Conservation (phyloP, 306 rosid species). For the Malus domestica region DNA sequence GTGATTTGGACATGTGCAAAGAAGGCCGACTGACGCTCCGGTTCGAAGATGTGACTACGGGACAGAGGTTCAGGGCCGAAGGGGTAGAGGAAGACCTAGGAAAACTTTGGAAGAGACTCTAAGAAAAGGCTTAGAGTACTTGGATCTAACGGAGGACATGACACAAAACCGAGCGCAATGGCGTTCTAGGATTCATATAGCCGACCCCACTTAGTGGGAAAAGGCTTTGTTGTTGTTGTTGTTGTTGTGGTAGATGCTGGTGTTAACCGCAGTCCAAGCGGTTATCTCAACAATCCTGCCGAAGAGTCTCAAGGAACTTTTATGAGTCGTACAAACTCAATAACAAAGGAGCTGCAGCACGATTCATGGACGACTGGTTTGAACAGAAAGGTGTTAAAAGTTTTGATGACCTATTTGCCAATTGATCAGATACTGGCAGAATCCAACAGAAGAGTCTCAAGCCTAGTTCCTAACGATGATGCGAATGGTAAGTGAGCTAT, state of each 20-base stretch:
- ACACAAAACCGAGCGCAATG: no score
- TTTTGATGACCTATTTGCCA: conserved; percentile 11
- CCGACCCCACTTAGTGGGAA: no score
- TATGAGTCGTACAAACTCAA: conserved; percentile 63
- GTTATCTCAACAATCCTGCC: conserved; percentile 57
- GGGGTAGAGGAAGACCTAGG: no score
- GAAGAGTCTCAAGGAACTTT: conserved; percentile 66
- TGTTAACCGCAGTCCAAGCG: conserved; percentile 63
- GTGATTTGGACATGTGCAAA: no score
- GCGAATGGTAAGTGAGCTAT: conserved; percentile 30
- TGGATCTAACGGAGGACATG: no score
- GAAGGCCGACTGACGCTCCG: no score
- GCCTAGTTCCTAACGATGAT: conserved; percentile 31
- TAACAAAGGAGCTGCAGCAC: conserved; percentile 67
- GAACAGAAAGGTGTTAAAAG: conserved; percentile 12
- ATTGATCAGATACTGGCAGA: conserved; percentile 17
- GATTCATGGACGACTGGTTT: conserved; percentile 80
- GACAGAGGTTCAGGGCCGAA: no score
- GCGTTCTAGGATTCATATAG: no score
- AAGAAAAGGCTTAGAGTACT: no score
- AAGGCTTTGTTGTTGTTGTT: no score
- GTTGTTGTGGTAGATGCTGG: conserved; percentile 37
- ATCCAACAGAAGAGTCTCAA: conserved; percentile 36
- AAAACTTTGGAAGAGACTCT: no score
- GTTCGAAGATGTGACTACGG: no score